Percentiles rank a stretch among this genome's conserved stretches.
These are phyloP conservation scores for Volvox africanus DNA, from an alignment of 139 green algal genomes.

Conservation along the genomic window DNA sequence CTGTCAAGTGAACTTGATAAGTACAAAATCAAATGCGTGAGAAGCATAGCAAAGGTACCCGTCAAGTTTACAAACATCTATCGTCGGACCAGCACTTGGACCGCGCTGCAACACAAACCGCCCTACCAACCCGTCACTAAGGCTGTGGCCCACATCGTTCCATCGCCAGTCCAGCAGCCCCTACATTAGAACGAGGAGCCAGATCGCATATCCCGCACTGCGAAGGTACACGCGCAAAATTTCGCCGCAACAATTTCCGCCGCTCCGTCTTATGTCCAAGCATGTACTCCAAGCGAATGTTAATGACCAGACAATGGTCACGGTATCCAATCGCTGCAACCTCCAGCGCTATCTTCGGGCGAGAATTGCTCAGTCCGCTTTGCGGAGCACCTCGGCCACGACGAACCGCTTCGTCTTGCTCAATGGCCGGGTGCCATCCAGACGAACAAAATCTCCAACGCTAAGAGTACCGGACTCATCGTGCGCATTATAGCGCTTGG, in stretches of 20 bases:
- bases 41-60: too few relatives aligned
- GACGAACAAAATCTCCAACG: slow-evolving; percentile 69
- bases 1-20: slow-evolving; percentile 27
- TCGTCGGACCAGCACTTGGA: neutral
- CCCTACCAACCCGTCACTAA: too few relatives aligned
- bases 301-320: too few relatives aligned
- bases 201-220: neutral
- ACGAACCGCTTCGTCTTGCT: slow-evolving; percentile 76
- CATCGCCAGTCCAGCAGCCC: neutral
- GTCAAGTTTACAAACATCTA: neutral
- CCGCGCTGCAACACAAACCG: neutral
- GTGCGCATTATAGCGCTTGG: slow-evolving; percentile 67
- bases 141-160: too few relatives aligned
- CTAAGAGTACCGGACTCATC: slow-evolving; percentile 41
- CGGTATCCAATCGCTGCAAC: neutral
- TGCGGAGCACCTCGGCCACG: slow-evolving; percentile 68
- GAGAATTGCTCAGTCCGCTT: slow-evolving; percentile 55
- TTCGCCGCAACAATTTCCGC: neutral
- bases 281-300: too few relatives aligned
- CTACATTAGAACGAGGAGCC: neutral
- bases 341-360: neutral
- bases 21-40: slow-evolving; percentile 37
- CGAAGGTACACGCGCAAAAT: slow-evolving; percentile 31
- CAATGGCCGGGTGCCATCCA: slow-evolving; percentile 64
- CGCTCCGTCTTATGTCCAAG: too few relatives aligned